phyloP scores from a whole-genome alignment of 1,284 basidiomycete genomes.

The Leccinum laetum region DNA sequence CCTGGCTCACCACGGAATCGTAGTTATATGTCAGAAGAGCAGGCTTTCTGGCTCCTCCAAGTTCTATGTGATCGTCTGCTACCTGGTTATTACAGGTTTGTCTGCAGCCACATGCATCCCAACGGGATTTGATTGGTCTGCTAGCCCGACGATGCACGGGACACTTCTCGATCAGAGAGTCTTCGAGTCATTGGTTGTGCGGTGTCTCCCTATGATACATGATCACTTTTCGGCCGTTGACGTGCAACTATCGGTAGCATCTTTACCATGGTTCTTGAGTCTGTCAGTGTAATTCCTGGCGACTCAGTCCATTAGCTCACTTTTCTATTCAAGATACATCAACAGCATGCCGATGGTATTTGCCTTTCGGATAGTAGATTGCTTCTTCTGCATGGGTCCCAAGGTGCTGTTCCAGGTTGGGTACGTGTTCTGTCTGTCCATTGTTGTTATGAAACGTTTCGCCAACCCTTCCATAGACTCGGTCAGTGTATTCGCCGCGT shows the following conservation, averaged over 20 bases:
- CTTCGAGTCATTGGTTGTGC: slow-evolving; percentile 95
- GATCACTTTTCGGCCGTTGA: slow-evolving; percentile 93
- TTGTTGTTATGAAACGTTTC: background rate
- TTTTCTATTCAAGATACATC: slow-evolving; percentile 66
- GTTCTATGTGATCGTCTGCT: slow-evolving; percentile 94
- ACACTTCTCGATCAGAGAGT: slow-evolving; percentile 97
- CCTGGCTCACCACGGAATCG: slow-evolving; percentile 16
- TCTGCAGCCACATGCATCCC: slow-evolving; percentile 11
- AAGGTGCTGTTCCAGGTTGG: slow-evolving; percentile 98
- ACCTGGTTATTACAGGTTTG: slow-evolving; percentile 96
- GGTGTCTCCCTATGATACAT: slow-evolving; percentile 89
- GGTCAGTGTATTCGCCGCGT: slow-evolving; percentile 36
- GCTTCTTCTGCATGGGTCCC: slow-evolving; percentile 99
- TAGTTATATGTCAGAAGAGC: slow-evolving; percentile 99
- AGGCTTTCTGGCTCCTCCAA: slow-evolving; percentile 97
- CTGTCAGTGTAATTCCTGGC: slow-evolving; percentile 51
- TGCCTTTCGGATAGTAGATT: slow-evolving; percentile 98
- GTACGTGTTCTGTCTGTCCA: slow-evolving; percentile 45
- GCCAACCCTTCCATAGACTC: slow-evolving; percentile 34
- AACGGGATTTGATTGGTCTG: slow-evolving; percentile 5
- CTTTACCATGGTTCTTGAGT: slow-evolving; percentile 97
- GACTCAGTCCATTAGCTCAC: slow-evolving; percentile 3
- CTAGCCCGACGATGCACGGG: slow-evolving; percentile 96
- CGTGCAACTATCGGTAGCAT: slow-evolving; percentile 96
- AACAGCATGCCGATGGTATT: slow-evolving; percentile 99